Evolutionary conservation across 192 early-diverging fungal genomes (phyloP).

Genomic region (Irineochytrium annulatum): DNA sequence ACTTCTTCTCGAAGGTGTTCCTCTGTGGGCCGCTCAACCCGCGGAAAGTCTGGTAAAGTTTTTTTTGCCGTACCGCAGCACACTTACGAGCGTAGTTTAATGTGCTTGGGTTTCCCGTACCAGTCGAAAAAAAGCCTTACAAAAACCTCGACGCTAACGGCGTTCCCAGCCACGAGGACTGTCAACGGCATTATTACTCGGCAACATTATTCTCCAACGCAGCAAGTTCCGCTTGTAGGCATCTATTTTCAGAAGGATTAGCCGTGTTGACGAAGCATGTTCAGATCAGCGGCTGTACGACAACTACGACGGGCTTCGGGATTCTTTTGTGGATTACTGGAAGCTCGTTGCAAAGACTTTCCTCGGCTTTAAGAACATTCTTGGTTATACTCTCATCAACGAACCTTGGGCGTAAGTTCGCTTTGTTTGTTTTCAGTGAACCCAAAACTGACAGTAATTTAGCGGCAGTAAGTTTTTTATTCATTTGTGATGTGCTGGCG

Average conservation of each 20-base stretch:
- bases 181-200: background rate
- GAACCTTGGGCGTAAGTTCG: slow-evolving; percentile 44
- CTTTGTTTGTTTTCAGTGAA: too few species aligned
- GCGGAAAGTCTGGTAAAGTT: slow-evolving; percentile 6
- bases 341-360: slow-evolving; percentile 46
- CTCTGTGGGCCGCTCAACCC: slow-evolving; percentile 20
- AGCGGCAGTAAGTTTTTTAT: slow-evolving; percentile 10
- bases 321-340: slow-evolving; percentile 58
- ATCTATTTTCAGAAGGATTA: too few species aligned
- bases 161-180: slow-evolving; percentile 14
- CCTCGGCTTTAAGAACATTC: slow-evolving; percentile 37
- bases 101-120: slow-evolving; percentile 22
- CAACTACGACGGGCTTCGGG: slow-evolving; percentile 52
- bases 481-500: background rate
- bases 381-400: slow-evolving; percentile 61
- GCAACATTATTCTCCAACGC: too few species aligned
- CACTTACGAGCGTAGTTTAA: background rate
- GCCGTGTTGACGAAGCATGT: too few species aligned
- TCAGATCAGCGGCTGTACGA: slow-evolving; percentile 46
- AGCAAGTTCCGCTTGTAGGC: too few species aligned
- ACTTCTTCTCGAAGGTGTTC: too few species aligned
- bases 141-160: slow-evolving; percentile 10
- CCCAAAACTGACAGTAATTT: too few species aligned
- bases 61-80: background rate
- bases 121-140: slow-evolving; percentile 7